These are phyloP conservation scores for Thelephora terrestris DNA, from an alignment of 1,284 basidiomycete species.

Conservation along the genomic window DNA sequence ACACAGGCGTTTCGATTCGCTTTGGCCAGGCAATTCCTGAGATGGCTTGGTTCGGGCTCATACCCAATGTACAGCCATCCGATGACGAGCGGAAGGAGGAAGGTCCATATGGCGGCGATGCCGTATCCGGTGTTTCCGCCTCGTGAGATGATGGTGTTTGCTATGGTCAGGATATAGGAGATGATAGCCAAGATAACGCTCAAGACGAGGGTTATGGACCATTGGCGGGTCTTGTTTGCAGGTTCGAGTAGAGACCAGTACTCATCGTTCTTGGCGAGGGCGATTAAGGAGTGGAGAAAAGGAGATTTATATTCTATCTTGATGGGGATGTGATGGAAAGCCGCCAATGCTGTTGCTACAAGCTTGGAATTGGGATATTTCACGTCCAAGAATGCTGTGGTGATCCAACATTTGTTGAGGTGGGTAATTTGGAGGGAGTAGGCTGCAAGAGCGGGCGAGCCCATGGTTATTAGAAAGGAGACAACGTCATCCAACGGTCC, in stretches of 20 bases:
- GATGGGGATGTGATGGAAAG: not conserved
- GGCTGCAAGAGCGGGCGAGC: not conserved
- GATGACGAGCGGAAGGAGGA: not conserved
- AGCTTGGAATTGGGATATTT: not conserved
- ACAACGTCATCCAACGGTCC: too few relatives aligned
- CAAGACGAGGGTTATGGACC: not conserved
- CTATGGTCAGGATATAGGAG: not conserved
- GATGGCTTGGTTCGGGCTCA: not conserved
- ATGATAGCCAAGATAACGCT: not conserved
- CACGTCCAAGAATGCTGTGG: not conserved
- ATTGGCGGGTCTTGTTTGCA: not conserved
- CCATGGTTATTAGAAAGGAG: not conserved
- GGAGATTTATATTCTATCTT: not conserved
- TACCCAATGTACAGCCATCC: not conserved
- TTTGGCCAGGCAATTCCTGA: not conserved
- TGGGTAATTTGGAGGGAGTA: not conserved
- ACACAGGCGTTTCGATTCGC: not conserved
- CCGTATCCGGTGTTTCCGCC: not conserved
- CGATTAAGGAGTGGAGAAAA: not conserved
- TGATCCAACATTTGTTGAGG: not conserved
- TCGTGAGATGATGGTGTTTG: not conserved
- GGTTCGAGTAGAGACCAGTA: not conserved
- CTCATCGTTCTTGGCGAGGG: not conserved
- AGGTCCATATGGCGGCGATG: not conserved
- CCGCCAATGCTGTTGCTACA: not conserved